These are phyloP conservation scores for Drechslerella dactyloides DNA, from an alignment of 2,329 filamentous ascomycete genomes.

Conservation along the genomic window DNA sequence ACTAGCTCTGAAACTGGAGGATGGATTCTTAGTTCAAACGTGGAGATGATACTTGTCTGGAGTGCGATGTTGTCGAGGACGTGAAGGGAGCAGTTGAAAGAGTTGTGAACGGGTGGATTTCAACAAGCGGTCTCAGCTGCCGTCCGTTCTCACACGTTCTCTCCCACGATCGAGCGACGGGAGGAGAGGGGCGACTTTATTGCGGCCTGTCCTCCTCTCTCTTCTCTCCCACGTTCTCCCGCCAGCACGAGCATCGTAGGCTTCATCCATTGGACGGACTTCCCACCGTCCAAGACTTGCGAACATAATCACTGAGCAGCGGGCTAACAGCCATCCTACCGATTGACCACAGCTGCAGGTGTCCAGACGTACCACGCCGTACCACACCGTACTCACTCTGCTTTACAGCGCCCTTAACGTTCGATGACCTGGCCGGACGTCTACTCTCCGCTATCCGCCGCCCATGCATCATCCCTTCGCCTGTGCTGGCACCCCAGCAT, in stretches of 20 bases:
- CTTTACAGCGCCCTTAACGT: neutral
- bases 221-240: neutral
- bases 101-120: too few relatives aligned
- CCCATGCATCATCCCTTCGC: conserved; percentile 33
- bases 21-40: too few relatives aligned
- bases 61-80: too few relatives aligned
- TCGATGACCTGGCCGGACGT: conserved; percentile 48
- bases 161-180: too few relatives aligned
- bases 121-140: too few relatives aligned
- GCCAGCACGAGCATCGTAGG: neutral
- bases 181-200: neutral
- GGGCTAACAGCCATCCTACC: too few relatives aligned
- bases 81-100: too few relatives aligned
- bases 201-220: neutral
- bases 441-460: conserved; percentile 33
- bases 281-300: too few relatives aligned
- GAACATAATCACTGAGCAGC: neutral
- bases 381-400: neutral
- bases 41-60: too few relatives aligned
- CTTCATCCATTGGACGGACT: too few relatives aligned
- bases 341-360: neutral
- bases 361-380: conserved; percentile 4
- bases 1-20: too few relatives aligned
- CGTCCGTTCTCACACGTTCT: too few relatives aligned
- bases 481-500: conserved; percentile 19